These are phyloP conservation scores for Cephalotrichum gorgonifer DNA, from an alignment of 2,329 filamentous ascomycete genomes.

Conservation along the genomic window DNA sequence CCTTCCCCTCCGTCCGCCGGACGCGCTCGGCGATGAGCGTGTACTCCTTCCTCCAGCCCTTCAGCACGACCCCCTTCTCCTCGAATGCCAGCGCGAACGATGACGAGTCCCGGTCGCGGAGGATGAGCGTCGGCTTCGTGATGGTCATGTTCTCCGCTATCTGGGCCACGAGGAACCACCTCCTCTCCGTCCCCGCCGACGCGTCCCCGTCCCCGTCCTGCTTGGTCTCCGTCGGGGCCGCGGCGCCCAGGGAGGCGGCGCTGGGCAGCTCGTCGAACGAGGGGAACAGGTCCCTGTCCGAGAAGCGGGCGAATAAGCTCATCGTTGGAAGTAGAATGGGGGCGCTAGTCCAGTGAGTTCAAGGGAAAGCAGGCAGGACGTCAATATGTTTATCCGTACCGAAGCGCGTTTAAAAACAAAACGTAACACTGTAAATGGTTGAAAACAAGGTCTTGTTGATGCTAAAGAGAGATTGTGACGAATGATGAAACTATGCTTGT, in stretches of 20 bases:
- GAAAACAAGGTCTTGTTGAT: neutral
- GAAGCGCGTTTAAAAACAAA: neutral
- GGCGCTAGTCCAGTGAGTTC: too few species aligned
- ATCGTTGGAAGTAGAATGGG: neutral
- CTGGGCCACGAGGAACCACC: slow-evolving; percentile 30
- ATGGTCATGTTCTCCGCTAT: slow-evolving; percentile 37
- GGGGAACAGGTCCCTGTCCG: slow-evolving; percentile 21
- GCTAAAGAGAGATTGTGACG: neutral
- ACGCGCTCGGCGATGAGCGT: slow-evolving; percentile 27
- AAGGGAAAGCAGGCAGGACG: neutral
- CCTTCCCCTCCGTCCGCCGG: slow-evolving; percentile 18
- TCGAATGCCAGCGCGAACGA: slow-evolving; percentile 37
- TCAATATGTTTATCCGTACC: neutral
- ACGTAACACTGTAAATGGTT: neutral
- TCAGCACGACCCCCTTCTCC: slow-evolving; percentile 22
- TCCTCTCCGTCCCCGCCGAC: neutral
- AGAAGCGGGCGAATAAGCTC: slow-evolving; percentile 14
- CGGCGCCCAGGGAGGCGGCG: neutral
- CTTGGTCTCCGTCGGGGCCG: neutral
- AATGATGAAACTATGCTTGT: neutral
- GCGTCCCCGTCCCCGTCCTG: slow-evolving; percentile 3
- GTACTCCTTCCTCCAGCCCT: slow-evolving; percentile 27
- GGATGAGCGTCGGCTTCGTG: slow-evolving; percentile 36
- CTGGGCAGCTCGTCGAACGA: slow-evolving; percentile 19
- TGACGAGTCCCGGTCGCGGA: slow-evolving; percentile 24